Base-by-base conservation (phyloP, 139 green algal species). In the Chlamydomonas applanata region DNA sequence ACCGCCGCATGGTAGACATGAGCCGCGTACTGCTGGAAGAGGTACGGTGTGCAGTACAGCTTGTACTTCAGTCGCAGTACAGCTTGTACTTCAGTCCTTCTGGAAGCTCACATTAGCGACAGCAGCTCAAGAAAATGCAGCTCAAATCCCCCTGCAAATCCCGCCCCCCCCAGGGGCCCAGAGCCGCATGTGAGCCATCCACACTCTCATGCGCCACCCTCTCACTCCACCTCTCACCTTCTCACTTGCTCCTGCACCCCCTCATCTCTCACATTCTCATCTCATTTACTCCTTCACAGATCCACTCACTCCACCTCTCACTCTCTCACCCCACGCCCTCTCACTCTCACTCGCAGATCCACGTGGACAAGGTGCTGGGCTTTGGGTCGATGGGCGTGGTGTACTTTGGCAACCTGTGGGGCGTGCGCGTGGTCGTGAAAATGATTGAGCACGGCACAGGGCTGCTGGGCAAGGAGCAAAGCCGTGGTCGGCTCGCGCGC, bases 371-470 rank as follows among this genome's bases (percentile, higher is more conserved):
- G 14, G 45, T 84, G 14, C 69, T 84, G 45, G 79, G 79, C 57
- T 84, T 84, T 52, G 79, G 79, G 20, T 75, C 53, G 46, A 86
- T 86, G 80, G 80, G 80, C 32, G 79, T 86, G 75, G 75, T 86
- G 5, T 86, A 86, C 75, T 72, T 71, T 52, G 80, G 71, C 14
- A 13, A 35, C 5, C 65, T 86, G 75, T 86, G 79, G 75, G 75
- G 29, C 27, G 27, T 27, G 11, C 49, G 72, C 46, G 80, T 86
- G 25, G 80, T 86, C 19, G 75, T 86, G 4, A 86, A 86, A 72
- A 59, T 86, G 25, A 82, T 86, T 36, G 80, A 86, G 57, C 80
- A 86, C 61, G 75, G 75, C 53, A 61, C 75, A 16, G 80, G 80
- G 14, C 25, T 82, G 30, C 45, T 82, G 53, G 80, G 74, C 67